Base-by-base conservation (phyloP, 176 grass and related monocot genomes). In the Tuctoria greenei region DNA sequence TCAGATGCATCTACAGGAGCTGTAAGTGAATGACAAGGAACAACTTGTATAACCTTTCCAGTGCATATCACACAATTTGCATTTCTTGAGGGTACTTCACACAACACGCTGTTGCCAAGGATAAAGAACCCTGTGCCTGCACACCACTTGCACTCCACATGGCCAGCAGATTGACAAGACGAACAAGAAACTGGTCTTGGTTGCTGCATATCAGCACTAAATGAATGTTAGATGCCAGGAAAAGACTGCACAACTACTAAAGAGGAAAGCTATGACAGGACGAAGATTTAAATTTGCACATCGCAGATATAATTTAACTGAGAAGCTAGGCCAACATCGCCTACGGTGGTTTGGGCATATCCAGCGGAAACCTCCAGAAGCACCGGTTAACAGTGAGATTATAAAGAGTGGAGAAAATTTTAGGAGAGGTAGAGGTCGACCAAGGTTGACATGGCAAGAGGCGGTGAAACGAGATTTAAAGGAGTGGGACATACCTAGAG, bases 131-230 rank as follows among this genome's bases (percentile, higher is more conserved):
- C 91, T 26, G 95, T 98, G 45, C 95, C 91, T 4, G 75, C 44
- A 49, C 91, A 98, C 95, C 95, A 98, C 64, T 92, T 91, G 81
- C 91, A 98, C 79, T 98, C 91, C 71, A 88, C 86, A 37, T 89
- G 75, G 27, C 95, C 95, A 78, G 86, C 87, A 20, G 91, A 90
- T 74, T 86, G 72, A 35, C 91, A 94, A 25, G 91, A 84, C 20
- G 89, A 92, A 88, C 95, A 98, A 50, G 88, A 81, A 72, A 86
- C 77, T 20, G 91, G 95, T 73, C 60, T 92, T 69, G 91, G 89
- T 92, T 98, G 95, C 95, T 98, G 88, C 66, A 90, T 39, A 92
- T 83, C 38, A 85, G 56, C 38, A 86, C 7, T 85, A n/a, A 2
- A 46, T 81, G 57, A 64, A 88, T 44, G 36, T 58, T 14, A 88